Conservation (phyloP, 2,329 filamentous ascomycete genomes). For the Didymella segeticola region DNA sequence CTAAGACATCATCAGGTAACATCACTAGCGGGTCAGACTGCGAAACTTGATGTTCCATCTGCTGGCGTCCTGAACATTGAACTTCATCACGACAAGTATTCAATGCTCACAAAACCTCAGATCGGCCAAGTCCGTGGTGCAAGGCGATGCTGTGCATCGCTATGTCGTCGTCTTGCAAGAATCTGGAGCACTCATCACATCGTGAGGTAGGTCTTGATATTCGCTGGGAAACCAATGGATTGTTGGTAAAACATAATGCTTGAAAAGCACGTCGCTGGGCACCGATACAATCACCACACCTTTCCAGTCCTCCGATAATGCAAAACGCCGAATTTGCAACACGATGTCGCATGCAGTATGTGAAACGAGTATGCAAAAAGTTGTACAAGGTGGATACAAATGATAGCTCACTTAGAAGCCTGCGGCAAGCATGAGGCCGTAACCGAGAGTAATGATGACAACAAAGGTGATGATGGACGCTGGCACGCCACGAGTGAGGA, state of each 20-base stretch:
- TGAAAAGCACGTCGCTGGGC: neutral
- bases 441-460: slow-evolving; percentile 88
- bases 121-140: no score
- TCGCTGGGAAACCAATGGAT: no score
- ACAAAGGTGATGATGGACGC: slow-evolving; percentile 80
- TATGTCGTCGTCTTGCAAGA: no score
- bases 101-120: no score
- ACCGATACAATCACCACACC: neutral
- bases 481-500: slow-evolving; percentile 91
- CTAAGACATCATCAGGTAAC: no score
- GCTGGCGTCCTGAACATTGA: no score
- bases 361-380: slow-evolving; percentile 2
- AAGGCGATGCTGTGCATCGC: no score
- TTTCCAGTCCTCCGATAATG: neutral
- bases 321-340: slow-evolving; percentile 6
- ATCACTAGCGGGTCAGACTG: no score
- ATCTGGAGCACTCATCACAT: no score
- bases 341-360: slow-evolving; percentile 10
- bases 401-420: slow-evolving; percentile 59
- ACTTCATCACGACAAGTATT: no score
- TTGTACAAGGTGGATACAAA: slow-evolving; percentile 2
- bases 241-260: neutral
- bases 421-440: slow-evolving; percentile 83
- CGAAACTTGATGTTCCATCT: no score
- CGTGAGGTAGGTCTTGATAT: no score